These are phyloP conservation scores for Cornus suecica DNA, from an alignment of 148 eudicot species.

Conservation along the genomic window DNA sequence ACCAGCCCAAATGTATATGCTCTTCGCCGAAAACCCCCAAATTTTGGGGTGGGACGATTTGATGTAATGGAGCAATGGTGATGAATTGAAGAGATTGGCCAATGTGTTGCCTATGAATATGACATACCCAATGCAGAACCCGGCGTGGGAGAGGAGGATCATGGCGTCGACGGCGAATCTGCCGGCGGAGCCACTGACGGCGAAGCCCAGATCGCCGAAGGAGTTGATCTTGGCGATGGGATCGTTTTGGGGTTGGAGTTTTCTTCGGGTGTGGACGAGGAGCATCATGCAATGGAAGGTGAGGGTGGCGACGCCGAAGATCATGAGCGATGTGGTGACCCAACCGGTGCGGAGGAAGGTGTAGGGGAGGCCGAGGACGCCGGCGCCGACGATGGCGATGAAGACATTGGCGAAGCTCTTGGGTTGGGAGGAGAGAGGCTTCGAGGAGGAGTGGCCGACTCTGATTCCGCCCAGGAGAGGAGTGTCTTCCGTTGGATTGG, in stretches of 20 bases:
- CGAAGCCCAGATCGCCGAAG: slow-evolving; percentile 73
- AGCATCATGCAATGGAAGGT: slow-evolving; percentile 61
- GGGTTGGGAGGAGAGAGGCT: slow-evolving; percentile 47
- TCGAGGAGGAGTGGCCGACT: background rate
- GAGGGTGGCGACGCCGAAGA: slow-evolving; percentile 34
- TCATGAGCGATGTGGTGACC: slow-evolving; percentile 42
- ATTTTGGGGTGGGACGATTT: background rate
- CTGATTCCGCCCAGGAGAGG: slow-evolving; percentile 31
- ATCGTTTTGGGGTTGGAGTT: slow-evolving; percentile 35
- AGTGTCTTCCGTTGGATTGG: slow-evolving; percentile 44
- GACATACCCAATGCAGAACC: slow-evolving; percentile 67
- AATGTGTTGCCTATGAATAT: slow-evolving; percentile 66
- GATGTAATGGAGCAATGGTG: background rate
- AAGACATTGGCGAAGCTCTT: slow-evolving; percentile 73
- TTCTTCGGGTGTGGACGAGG: slow-evolving; percentile 46
- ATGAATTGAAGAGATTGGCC: slow-evolving; percentile 36
- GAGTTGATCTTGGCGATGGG: slow-evolving; percentile 48
- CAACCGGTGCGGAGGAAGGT: slow-evolving; percentile 64
- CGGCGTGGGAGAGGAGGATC: slow-evolving; percentile 73
- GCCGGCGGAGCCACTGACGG: slow-evolving; percentile 68
- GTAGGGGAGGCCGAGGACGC: slow-evolving; percentile 74
- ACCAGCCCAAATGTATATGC: slow-evolving; percentile 58
- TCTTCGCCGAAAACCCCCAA: slow-evolving; percentile 46
- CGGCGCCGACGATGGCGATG: slow-evolving; percentile 66
- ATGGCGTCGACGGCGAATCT: slow-evolving; percentile 57